Base-by-base conservation (phyloP, 2,329 filamentous ascomycete species). In the Thermoascus crustaceus region DNA sequence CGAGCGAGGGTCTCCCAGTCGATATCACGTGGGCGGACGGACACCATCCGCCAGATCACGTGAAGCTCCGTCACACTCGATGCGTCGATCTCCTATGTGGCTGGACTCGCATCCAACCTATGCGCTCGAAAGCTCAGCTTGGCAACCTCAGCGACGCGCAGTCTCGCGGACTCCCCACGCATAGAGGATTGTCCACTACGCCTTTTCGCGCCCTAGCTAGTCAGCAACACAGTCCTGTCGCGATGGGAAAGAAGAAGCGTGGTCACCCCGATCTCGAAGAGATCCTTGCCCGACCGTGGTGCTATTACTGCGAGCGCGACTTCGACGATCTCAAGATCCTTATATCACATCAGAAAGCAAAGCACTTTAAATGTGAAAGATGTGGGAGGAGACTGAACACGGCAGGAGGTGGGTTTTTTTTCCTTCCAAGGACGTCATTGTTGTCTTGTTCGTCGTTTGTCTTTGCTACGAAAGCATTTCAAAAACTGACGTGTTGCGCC, bases 231-330 rank as follows among this genome's bases (percentile, higher is more conserved):
- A 25, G 24, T 9, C 10, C 27, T 11, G 4, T 45, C 60, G 68
- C 55, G 41, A 89, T 91, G 80, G 83, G 81, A 52, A 94, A 94
- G 68, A 93, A 91, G 71, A 89, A 86, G 76, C 83, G 86, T 61
- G 78, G 80, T 48, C 81, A 85, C 55, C 85, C 86, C 44, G 79
- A 88, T 52, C 71, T 95, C 49, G 85, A 96, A 67, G 87, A 96
- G 66, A 72, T 94, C 49, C 76, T 98, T 43, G 69, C 72, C 48
- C 82, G 88, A 39, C 83, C 89, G 32, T 96, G 88, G 88, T 98
- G 91, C 69, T 98, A 94, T 67, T 98, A 98, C 70, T 98, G 91
- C 80, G 91, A 98, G 66, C 84, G 89, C 67, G 89, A 96, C 66
- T 98, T 96, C 59, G 88, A 96, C 61, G 91, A 98, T 61, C 64